Evolutionary conservation across 495 filamentous ascomycete genomes (phyloP).

Genomic region (Tuber aestivum): DNA sequence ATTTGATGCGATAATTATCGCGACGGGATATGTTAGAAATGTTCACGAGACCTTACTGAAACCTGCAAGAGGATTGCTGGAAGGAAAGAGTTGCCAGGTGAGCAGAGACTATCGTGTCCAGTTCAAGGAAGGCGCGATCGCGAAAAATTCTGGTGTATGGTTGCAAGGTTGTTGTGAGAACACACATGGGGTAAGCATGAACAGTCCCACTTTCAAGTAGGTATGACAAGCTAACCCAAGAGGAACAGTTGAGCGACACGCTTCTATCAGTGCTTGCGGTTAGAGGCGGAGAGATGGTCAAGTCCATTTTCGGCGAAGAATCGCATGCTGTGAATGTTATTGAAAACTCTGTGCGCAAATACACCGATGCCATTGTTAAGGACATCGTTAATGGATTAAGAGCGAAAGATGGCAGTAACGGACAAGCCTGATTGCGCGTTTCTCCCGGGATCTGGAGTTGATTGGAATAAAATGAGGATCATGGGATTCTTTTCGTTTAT

Average conservation of each 20-base stretch:
- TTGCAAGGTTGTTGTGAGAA: conserved; percentile 90
- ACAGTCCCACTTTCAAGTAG: not conserved
- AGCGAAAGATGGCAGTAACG: not conserved
- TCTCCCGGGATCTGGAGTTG: conserved; percentile 28
- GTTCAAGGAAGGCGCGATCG: conserved; percentile 60
- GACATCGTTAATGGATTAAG: conserved; percentile 31
- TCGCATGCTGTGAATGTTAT: conserved; percentile 18
- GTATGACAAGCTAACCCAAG: conserved; percentile 15
- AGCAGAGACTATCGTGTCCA: conserved; percentile 67
- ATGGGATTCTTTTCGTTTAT: not conserved
- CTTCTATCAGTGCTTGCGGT: conserved; percentile 70
- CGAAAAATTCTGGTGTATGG: conserved; percentile 67
- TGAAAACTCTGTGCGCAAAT: conserved; percentile 30
- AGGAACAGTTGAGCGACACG: conserved; percentile 63
- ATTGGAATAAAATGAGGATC: conserved; percentile 5
- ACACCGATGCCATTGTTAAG: conserved; percentile 31
- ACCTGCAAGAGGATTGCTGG: conserved; percentile 58
- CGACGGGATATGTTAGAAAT: conserved; percentile 77
- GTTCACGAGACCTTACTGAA: conserved; percentile 72
- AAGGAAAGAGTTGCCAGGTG: conserved; percentile 45
- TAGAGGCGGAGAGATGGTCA: conserved; percentile 69
- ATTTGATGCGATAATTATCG: conserved; percentile 69
- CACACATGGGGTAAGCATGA: conserved; percentile 72
- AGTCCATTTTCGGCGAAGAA: conserved; percentile 61
- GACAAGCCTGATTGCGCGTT: conserved; percentile 2